These are phyloP conservation scores for Russula abietina DNA, from an alignment of 768 basidiomycete species.

Conservation along the genomic window DNA sequence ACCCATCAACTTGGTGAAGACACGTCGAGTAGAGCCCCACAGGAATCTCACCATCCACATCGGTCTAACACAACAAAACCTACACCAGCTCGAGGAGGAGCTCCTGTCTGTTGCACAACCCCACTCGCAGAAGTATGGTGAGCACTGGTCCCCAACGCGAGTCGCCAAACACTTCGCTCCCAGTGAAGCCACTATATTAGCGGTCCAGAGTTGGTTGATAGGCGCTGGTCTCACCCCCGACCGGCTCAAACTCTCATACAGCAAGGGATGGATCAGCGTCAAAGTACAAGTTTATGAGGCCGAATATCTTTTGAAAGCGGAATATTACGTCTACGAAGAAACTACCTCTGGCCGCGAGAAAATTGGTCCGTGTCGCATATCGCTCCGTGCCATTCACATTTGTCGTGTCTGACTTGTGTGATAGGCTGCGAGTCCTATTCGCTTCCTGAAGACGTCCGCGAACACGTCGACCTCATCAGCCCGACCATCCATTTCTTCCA, in stretches of 20 bases:
- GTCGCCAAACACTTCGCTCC: constrained; percentile 43
- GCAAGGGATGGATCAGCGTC: constrained; percentile 39
- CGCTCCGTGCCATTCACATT: not conserved
- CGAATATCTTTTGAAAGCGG: constrained; percentile 39
- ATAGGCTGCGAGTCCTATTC: constrained; percentile 38
- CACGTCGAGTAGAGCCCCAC: constrained; percentile 31
- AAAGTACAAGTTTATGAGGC: constrained; percentile 39
- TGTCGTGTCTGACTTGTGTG: not conserved
- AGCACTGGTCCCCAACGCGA: constrained; percentile 39
- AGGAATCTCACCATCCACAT: constrained; percentile 40
- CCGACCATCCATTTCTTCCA: constrained; percentile 41
- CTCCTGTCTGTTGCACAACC: constrained; percentile 43
- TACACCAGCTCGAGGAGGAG: constrained; percentile 36
- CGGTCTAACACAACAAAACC: constrained; percentile 40
- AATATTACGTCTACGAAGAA: constrained; percentile 39
- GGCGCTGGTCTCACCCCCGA: constrained; percentile 34
- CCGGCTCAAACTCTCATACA: constrained; percentile 32
- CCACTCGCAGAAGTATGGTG: constrained; percentile 39
- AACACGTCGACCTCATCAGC: constrained; percentile 40
- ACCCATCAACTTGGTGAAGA: constrained; percentile 33
- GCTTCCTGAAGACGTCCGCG: constrained; percentile 35
- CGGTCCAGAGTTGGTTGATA: constrained; percentile 39
- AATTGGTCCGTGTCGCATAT: constrained; percentile 30
- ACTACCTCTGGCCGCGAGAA: constrained; percentile 36
- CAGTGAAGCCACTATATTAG: constrained; percentile 32